These are phyloP conservation scores for Gnomoniopsis sp. DNA, from an alignment of 2,329 filamentous ascomycete genomes.

Conservation along the genomic window DNA sequence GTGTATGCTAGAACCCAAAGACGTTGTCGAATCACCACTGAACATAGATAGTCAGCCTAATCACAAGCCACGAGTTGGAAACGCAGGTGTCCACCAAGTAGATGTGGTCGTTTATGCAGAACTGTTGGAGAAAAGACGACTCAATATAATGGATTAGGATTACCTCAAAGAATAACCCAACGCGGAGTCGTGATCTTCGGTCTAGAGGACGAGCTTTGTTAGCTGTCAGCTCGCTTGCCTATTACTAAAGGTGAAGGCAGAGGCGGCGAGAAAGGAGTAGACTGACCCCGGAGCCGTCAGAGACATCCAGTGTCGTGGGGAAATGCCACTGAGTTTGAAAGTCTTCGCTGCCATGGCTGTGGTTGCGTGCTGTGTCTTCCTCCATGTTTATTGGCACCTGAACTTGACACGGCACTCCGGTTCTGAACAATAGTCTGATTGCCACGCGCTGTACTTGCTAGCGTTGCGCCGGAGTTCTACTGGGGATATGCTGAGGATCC, in stretches of 20 bases:
- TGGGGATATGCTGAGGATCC: too few relatives aligned
- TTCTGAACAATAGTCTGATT: background rate
- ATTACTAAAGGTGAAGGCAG: too few relatives aligned
- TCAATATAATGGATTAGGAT: background rate
- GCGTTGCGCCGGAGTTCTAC: background rate
- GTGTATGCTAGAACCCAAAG: conserved; percentile 25
- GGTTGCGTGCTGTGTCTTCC: background rate
- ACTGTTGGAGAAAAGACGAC: background rate
- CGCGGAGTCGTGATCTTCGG: conserved; percentile 13
- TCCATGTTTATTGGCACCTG: background rate
- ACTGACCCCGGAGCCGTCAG: conserved; percentile 11
- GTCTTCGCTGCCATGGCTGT: background rate
- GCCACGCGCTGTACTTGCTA: background rate
- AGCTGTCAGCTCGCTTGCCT: background rate
- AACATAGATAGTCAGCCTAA: background rate
- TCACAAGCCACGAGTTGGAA: background rate
- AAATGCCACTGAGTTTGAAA: background rate
- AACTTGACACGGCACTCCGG: background rate
- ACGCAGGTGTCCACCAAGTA: background rate
- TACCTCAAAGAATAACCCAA: conserved; percentile 13
- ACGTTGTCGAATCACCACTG: conserved; percentile 27
- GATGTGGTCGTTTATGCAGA: background rate
- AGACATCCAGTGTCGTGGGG: conserved; percentile 7
- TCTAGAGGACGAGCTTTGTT: background rate
- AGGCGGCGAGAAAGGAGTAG: background rate